Evolutionary conservation across 768 basidiomycete genomes (phyloP), one percentile per base, ranked within the genome.

Genomic region (Coprinellus aureogranulatus): DNA sequence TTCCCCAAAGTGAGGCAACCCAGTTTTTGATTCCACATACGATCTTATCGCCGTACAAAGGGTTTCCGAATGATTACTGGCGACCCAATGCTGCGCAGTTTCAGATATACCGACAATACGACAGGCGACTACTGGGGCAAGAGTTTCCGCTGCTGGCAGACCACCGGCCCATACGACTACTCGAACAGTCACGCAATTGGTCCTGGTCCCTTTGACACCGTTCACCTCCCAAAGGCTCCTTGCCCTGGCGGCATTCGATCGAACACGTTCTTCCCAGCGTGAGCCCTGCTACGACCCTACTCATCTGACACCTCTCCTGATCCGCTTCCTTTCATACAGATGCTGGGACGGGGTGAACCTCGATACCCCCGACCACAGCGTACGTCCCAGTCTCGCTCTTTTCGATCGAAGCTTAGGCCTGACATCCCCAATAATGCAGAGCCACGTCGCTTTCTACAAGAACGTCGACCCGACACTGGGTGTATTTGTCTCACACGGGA

Each of bases 21-120:
- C 50, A 12, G 6, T 22, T 20, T 6, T 22, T 20, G n/a, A 20
- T 54, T 54, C 25, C 34, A 26, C 22, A n/a, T 26, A 16, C 45
- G 14, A 45, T 37, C 25, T 26, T 26, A 4, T 42, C 14, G 37
- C 28, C 44, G 16, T 14, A 8, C 10, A 3, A 23, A 58, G 57
- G 57, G 57, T 8, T 58, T 58, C 52, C 25, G 52, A 8, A 58
- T 58, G 57, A 58, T 58, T 30, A 58, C 57, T 6, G 57, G 50
- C 6, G 34, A 58, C 45, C 42, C 57, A 2, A 53, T 58, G 51
- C n/a, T 26, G 3, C 57, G 57, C 22, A 44, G 1, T 4, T 20
- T n/a, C 18, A 14, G 11, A 2, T 11, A 41, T 4, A 16, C 44
- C 11, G 34, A 58, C n/a, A 23, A 27, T 4, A 23, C 23, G 3